These are phyloP conservation scores for Fusarium algeriense DNA, from an alignment of 2,329 filamentous ascomycete genomes.

Conservation along the genomic window DNA sequence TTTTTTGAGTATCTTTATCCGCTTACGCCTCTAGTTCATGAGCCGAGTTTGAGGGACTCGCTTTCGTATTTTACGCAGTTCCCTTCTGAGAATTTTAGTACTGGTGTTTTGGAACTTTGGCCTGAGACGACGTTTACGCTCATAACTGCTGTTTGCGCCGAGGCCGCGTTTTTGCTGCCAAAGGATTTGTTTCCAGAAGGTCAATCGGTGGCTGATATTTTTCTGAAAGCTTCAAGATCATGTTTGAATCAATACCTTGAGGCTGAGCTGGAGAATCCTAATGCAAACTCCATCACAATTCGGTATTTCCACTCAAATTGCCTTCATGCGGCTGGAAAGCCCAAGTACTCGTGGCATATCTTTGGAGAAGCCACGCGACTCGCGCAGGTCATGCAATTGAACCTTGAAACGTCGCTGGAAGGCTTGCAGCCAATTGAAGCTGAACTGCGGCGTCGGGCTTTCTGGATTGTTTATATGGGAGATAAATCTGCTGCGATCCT, in stretches of 20 bases:
- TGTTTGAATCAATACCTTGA: conserved; percentile 56
- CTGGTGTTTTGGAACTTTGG: conserved; percentile 47
- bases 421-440: conserved; percentile 54
- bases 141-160: conserved; percentile 59
- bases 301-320: conserved; percentile 61
- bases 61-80: conserved; percentile 49
- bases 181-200: conserved; percentile 56
- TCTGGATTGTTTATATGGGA: conserved; percentile 57
- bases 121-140: conserved; percentile 56
- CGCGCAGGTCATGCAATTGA: conserved; percentile 57
- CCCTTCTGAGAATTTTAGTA: conserved; percentile 21
- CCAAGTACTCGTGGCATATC: conserved; percentile 59
- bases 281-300: conserved; percentile 57
- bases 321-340: conserved; percentile 57
- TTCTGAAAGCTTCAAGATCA: conserved; percentile 55
- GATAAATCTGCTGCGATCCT: conserved; percentile 56
- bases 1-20: conserved; percentile 60
- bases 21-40: conserved; percentile 57
- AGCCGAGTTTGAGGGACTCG: conserved; percentile 54
- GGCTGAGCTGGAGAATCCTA: conserved; percentile 57
- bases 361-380: conserved; percentile 59
- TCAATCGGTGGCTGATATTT: conserved; percentile 53
- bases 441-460: conserved; percentile 52
- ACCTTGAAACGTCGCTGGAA: conserved; percentile 55
- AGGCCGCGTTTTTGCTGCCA: conserved; percentile 56